Evolutionary conservation across 164 flowering plant genomes (phyloP), one percentile per base, ranked within the genome.

Genomic region (Vitis rupestris): DNA sequence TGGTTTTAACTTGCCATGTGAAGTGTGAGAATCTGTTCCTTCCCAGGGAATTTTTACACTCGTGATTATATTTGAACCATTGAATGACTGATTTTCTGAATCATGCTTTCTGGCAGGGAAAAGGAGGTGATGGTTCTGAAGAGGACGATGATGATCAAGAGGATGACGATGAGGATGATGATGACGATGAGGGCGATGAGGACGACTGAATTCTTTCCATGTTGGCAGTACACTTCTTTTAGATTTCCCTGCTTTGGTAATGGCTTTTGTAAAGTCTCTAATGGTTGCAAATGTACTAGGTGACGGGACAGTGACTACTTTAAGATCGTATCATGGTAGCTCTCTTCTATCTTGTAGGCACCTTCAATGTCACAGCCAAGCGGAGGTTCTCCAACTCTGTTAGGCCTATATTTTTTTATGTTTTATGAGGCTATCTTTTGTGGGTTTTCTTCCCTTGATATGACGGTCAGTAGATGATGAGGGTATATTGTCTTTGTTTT

Each of bases 131-230:
- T 69, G 84, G 77, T 67, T 77, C 80, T 55, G 88, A 82, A 3
- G 88, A 82, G 9, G 88, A 84, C n/a, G 85, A 80, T 1, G 82
- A 83, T 17, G 77, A 80, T 0, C 58, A 80, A 15, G 79, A 76
- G 12, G 82, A 78, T 1, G 84, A 83, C 1, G 82, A 76, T 9
- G 82, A 80, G 4, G 79, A 74, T 1, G 88, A 70, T 7, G 81
- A 75, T 4, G 83, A 53, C 19, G 83, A 75, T 15, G 81, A 82
- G 13, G 82, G 74, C 4, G 75, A 75, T 15, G 79, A 37, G 44
- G 44, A 55, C 61, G 67, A 70, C 51, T 78, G 48, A 81, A 64
- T 4, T 67, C 10, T 44, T 16, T 65, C 27, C 37, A 4, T 53
- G n/a, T 44, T 58, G 11, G 10, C 14, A 13, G 14, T 29, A 17